Conservation (phyloP, 169 alveolate species). For the Perkinsus marinus region DNA sequence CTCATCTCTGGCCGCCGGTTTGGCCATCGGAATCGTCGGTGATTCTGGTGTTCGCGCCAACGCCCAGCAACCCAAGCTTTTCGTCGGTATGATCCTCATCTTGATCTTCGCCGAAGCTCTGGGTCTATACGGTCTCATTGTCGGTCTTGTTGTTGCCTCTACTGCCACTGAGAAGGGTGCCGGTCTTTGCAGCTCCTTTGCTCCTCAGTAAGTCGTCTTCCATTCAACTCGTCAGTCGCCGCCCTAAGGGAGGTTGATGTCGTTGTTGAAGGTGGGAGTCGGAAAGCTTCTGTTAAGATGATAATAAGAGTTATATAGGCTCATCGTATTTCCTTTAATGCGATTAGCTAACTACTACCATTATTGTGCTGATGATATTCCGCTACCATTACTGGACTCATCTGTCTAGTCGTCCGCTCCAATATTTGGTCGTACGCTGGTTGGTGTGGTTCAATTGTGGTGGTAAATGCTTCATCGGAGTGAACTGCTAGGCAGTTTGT, state of each 20-base stretch:
- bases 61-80: slow-evolving; percentile 95
- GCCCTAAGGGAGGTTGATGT: neutral
- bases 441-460: neutral
- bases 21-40: slow-evolving; percentile 98
- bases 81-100: slow-evolving; percentile 95
- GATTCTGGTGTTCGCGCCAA: slow-evolving; percentile 99
- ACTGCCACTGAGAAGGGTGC: neutral
- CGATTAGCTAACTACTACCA: neutral
- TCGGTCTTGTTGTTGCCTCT: neutral
- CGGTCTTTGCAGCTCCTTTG: neutral
- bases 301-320: neutral
- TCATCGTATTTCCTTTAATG: neutral
- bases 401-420: neutral
- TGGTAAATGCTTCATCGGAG: neutral
- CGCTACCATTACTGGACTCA: neutral
- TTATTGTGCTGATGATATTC: neutral
- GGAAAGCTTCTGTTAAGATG: neutral
- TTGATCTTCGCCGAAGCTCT: slow-evolving; percentile 97
- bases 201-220: neutral
- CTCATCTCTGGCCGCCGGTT: slow-evolving; percentile 85
- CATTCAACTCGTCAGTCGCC: neutral
- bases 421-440: neutral
- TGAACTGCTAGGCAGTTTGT: neutral
- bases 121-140: slow-evolving; percentile 81
- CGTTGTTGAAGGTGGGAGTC: neutral